phyloP scores from a whole-genome alignment of 371 early-diverging fungal genomes.

The Zopfochytrium polystomum region DNA sequence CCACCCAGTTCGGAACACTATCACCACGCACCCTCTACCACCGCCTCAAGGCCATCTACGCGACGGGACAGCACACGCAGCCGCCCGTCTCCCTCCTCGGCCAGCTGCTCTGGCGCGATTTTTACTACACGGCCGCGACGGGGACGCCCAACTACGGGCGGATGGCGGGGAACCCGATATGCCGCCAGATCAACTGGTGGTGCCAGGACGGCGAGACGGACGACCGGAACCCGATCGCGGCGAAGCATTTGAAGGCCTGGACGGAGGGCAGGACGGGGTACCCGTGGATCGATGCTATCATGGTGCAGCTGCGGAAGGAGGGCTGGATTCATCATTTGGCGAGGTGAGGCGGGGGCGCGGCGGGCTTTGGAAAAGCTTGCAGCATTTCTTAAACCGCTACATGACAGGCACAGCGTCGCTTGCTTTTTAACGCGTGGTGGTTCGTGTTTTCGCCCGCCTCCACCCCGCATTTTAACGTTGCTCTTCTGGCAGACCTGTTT shows the following conservation, averaged over 20 bases:
- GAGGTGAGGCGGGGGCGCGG: too few species aligned
- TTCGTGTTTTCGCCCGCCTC: neutral
- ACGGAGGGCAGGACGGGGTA: slow-evolving; percentile 20
- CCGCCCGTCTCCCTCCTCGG: slow-evolving; percentile 37
- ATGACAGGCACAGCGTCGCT: slow-evolving; percentile 35
- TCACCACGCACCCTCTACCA: slow-evolving; percentile 23
- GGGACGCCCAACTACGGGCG: slow-evolving; percentile 17
- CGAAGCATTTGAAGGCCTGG: neutral
- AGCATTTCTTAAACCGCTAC: too few species aligned
- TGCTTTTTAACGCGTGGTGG: slow-evolving; percentile 37
- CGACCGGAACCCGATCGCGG: slow-evolving; percentile 19
- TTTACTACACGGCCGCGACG: slow-evolving; percentile 20
- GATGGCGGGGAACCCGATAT: slow-evolving; percentile 25
- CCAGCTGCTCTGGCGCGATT: slow-evolving; percentile 20
- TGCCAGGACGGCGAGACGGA: slow-evolving; percentile 21
- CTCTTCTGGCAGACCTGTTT: slow-evolving; percentile 23
- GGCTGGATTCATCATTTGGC: slow-evolving; percentile 47
- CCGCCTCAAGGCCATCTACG: slow-evolving; percentile 14
- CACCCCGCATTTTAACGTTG: neutral
- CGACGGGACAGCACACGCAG: slow-evolving; percentile 11
- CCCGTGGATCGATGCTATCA: slow-evolving; percentile 44
- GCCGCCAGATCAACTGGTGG: slow-evolving; percentile 19
- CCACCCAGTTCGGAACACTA: slow-evolving; percentile 29
- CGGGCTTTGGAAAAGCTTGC: too few species aligned
- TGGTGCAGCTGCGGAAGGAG: slow-evolving; percentile 36